Evolutionary conservation across 2,329 filamentous ascomycete genomes (phyloP), one percentile per base, ranked within the genome.

Genomic region (Aschersonia sp.): DNA sequence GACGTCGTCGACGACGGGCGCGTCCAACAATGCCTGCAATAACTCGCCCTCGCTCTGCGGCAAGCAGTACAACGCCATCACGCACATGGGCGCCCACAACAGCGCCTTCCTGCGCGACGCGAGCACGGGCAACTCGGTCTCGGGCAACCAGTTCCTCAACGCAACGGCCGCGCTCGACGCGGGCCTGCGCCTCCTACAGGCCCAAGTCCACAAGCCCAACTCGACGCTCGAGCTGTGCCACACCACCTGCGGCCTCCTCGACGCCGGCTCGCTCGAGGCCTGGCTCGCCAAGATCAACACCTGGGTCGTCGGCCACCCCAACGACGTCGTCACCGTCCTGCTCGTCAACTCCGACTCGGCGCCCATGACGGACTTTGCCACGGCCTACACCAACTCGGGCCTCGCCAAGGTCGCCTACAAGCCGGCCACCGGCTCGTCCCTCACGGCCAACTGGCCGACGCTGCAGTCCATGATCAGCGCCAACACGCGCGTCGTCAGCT

Each of bases 71-170:
- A 81, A 79, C 66, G 78, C 83, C 54, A 76, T 92, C 55, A 89
- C 85, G 4, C 76, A 89, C 61, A 76, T 90, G 58, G 84, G 84
- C 29, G 83, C 83, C 14, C 85, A 89, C 66, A 75, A 88, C 65
- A 80, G 77, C 51, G 72, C 84, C 9, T 89, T 88, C 60, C 62
- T 88, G 42, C 72, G 83, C 45, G 80, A 87, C 56, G 61, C 66
- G 30, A 73, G 71, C 48, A 83, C 78, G 1, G 68, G 66, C 50
- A 76, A 81, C 61, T 79, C 77, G 30, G 62, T 79, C 3, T 74
- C 79, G 2, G 84, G 82, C 5, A 84, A 87, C 61, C 85, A 89
- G 64, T 86, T 71, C 66, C 80, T 75, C 64, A 84, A 87, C 62
- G 81, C 81, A 6, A 85, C 81, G 2, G 66, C 74, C 5, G 83